Evolutionary conservation across 371 early-diverging fungal species (phyloP).

Genomic region (Mucor plumbeus): DNA sequence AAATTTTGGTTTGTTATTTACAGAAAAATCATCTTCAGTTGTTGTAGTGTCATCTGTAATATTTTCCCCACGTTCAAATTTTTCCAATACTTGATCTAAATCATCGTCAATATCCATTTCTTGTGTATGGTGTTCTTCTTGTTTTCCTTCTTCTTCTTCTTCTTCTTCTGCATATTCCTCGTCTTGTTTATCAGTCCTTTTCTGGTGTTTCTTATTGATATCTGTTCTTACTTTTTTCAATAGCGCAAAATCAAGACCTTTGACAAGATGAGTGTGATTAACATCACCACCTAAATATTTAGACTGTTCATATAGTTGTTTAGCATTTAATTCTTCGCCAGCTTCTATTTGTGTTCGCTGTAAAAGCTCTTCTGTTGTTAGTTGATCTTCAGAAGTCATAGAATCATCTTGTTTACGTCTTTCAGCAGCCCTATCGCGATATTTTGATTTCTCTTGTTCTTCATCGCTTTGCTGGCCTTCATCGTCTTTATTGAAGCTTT

Average conservation of each 20-base stretch:
- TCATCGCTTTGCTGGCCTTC: constrained; percentile 14
- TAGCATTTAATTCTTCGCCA: constrained; percentile 50
- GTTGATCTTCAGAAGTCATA: constrained; percentile 28
- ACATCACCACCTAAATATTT: constrained; percentile 90
- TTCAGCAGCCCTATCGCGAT: constrained; percentile 92
- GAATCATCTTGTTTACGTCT: constrained; percentile 69
- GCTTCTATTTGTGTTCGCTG: constrained; percentile 32
- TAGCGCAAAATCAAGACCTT: constrained; percentile 87
- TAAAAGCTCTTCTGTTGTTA: constrained; percentile 37
- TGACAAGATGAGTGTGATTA: constrained; percentile 89
- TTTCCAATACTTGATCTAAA: constrained; percentile 21
- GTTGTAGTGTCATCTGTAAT: constrained; percentile 10
- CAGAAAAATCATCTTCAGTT: neutral
- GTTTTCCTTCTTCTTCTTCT: constrained; percentile 34
- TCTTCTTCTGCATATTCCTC: constrained; percentile 27
- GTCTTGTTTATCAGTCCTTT: constrained; percentile 14
- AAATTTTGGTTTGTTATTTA: constrained; percentile 24
- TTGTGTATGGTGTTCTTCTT: constrained; percentile 6
- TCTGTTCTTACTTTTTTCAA: constrained; percentile 68
- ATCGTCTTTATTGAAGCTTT: constrained; percentile 14
- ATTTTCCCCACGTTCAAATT: constrained; percentile 24
- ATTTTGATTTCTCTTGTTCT: constrained; percentile 33
- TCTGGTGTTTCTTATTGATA: constrained; percentile 17
- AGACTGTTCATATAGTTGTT: constrained; percentile 74
- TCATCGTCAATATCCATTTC: constrained; percentile 25